phyloP scores from a whole-genome alignment of 805 yeast species.

The Brettanomyces custersianus region DNA sequence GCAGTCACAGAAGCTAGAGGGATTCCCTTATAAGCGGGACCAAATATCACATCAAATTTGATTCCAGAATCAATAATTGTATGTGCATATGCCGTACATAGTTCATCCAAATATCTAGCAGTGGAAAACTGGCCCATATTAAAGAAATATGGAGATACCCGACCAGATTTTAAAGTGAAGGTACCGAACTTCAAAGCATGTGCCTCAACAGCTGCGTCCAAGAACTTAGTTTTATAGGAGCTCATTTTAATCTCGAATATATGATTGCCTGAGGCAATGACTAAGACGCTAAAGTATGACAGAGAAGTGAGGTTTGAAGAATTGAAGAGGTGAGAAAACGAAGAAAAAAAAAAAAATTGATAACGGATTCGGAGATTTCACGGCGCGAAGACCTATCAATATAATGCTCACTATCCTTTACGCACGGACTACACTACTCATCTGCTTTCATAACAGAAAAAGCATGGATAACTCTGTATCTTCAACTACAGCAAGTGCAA shows the following conservation, averaged over 20 bases:
- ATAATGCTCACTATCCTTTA: too few species aligned
- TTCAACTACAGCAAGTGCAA: conserved; percentile 3
- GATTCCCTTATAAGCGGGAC: conserved; percentile 98
- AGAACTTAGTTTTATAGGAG: conserved; percentile 35
- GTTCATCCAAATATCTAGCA: conserved; percentile 66
- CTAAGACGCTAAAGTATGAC: too few species aligned
- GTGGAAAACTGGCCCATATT: conserved; percentile 85
- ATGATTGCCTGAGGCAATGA: too few species aligned
- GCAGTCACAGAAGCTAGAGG: conserved; percentile 91
- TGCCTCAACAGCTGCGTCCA: conserved; percentile 74
- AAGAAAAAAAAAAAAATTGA: too few species aligned
- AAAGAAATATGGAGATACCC: conserved; percentile 93
- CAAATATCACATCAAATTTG: conserved; percentile 85
- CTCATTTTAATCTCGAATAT: too few species aligned
- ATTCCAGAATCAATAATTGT: conserved; percentile 76
- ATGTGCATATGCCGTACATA: conserved; percentile 84
- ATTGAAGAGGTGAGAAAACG: too few species aligned
- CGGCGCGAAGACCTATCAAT: too few species aligned
- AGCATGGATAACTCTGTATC: conserved; percentile 2
- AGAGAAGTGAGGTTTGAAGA: too few species aligned
- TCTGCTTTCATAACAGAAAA: too few species aligned
- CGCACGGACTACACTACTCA: too few species aligned
- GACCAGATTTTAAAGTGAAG: conserved; percentile 86
- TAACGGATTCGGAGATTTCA: too few species aligned
- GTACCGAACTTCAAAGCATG: conserved; percentile 81